Conservation (phyloP, 768 basidiomycete species). For the Trametes gibbosa region DNA sequence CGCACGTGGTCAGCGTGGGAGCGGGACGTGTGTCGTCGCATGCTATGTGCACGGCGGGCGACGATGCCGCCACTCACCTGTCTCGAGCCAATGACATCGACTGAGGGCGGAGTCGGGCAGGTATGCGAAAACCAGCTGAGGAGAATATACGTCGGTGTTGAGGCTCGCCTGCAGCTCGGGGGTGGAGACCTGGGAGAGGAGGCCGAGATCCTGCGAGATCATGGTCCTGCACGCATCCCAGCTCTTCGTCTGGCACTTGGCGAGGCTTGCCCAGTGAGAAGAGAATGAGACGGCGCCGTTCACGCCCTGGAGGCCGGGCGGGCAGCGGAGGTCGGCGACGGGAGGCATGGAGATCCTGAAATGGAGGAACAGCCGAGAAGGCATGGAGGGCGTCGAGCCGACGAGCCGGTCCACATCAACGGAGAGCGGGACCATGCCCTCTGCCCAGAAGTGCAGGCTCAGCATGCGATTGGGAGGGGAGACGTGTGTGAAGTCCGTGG, state of each 20-base stretch:
- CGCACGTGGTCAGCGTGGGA: slow-evolving; percentile 30
- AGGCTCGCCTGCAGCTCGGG: slow-evolving; percentile 29
- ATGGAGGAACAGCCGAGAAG: slow-evolving; percentile 46
- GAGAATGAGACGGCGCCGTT: slow-evolving; percentile 54
- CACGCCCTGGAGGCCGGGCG: slow-evolving; percentile 64
- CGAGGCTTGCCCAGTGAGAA: slow-evolving; percentile 49
- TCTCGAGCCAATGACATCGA: slow-evolving; percentile 69
- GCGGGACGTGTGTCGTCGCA: slow-evolving; percentile 13
- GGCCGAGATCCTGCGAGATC: slow-evolving; percentile 50
- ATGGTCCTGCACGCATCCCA: slow-evolving; percentile 47
- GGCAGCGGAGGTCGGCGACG: slow-evolving; percentile 49
- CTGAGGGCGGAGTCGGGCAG: slow-evolving; percentile 67
- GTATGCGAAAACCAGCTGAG: slow-evolving; percentile 50
- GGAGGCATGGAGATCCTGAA: slow-evolving; percentile 58
- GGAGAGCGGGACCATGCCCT: slow-evolving; percentile 64
- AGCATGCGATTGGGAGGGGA: slow-evolving; percentile 35
- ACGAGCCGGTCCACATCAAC: slow-evolving; percentile 58
- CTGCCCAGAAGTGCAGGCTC: slow-evolving; percentile 55
- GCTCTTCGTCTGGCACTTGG: slow-evolving; percentile 63
- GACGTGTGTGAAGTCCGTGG: slow-evolving; percentile 13
- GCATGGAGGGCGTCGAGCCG: slow-evolving; percentile 34
- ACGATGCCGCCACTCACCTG: slow-evolving; percentile 50
- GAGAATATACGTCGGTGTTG: slow-evolving; percentile 34
- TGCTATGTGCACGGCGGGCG: neutral
- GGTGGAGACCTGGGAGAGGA: slow-evolving; percentile 37